A percentile compares a stretch with the other conserved stretches of the same genome.
phyloP scores from a whole-genome alignment of 2,329 filamentous ascomycete species.

The Thermothelomyces thermophilus region DNA sequence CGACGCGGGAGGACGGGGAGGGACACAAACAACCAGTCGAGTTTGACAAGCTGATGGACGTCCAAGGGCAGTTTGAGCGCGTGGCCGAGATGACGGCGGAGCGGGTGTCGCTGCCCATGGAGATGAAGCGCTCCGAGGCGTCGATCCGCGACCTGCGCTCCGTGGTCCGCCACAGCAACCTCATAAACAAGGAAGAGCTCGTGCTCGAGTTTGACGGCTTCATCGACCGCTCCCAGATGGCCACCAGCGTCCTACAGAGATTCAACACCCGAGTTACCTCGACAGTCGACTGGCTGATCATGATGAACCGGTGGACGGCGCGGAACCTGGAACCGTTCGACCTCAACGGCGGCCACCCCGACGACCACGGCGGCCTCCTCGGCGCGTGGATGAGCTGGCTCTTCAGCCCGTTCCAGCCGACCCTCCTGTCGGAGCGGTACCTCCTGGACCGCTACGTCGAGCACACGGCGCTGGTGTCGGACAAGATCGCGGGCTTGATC shows the following conservation, averaged over 20 bases:
- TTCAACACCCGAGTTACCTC: constrained; percentile 73
- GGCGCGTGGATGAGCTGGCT: constrained; percentile 39
- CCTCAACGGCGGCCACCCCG: constrained; percentile 36
- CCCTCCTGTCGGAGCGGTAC: constrained; percentile 52
- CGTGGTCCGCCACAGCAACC: constrained; percentile 62
- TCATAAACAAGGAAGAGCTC: constrained; percentile 63
- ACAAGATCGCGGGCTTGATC: constrained; percentile 62
- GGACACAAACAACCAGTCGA: constrained; percentile 41
- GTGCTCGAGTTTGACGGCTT: constrained; percentile 71
- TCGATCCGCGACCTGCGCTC: constrained; percentile 68
- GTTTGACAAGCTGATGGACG: constrained; percentile 67
- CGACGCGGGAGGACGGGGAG: constrained; percentile 17
- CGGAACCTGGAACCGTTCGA: constrained; percentile 52
- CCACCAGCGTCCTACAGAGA: constrained; percentile 59
- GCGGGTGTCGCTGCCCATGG: constrained; percentile 61
- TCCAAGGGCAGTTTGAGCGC: constrained; percentile 70
- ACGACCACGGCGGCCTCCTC: constrained; percentile 28
- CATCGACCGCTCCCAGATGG: constrained; percentile 59
- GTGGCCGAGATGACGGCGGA: constrained; percentile 62
- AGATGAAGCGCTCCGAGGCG: constrained; percentile 72
- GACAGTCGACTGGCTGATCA: constrained; percentile 67
- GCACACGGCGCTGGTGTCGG: constrained; percentile 63
- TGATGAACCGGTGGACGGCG: constrained; percentile 69
- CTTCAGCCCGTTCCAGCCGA: constrained; percentile 57
- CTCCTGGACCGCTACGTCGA: constrained; percentile 69